These are phyloP conservation scores for Tremella yokohamensis DNA, from an alignment of 768 basidiomycete species.

Conservation along the genomic window DNA sequence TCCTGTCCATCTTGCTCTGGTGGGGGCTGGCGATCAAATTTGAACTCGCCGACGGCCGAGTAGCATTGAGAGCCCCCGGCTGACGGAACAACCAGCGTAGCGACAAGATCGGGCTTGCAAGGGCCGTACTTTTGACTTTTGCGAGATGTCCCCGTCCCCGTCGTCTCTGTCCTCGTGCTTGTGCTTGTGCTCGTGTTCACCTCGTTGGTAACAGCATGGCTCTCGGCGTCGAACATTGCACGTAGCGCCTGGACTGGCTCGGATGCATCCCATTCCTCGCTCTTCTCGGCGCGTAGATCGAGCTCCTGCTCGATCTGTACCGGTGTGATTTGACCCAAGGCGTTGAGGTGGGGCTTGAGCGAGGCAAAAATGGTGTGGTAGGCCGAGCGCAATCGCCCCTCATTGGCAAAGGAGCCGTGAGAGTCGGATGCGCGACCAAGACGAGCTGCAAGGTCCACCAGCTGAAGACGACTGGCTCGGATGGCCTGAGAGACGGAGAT, in stretches of 20 bases:
- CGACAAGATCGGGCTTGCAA: neutral
- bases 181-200: no score
- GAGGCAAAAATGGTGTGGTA: no score
- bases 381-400: no score
- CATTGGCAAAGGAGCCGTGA: no score
- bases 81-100: neutral
- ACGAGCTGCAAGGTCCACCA: no score
- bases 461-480: no score
- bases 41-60: neutral
- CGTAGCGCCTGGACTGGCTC: neutral
- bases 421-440: no score
- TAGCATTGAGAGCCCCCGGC: neutral
- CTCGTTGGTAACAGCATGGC: neutral
- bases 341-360: no score
- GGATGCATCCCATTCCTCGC: neutral
- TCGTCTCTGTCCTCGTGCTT: neutral
- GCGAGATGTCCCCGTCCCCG: neutral
- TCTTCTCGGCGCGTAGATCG: neutral
- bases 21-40: neutral
- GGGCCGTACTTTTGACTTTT: conserved; percentile 3
- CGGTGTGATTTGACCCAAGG: no score
- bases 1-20: no score
- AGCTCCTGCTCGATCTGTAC: neutral
- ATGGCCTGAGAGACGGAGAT: no score
- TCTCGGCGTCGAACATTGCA: conserved; percentile 1